Evolutionary conservation across 2,329 filamentous ascomycete genomes (phyloP).

Genomic region (Zymoseptoria ardabiliae): DNA sequence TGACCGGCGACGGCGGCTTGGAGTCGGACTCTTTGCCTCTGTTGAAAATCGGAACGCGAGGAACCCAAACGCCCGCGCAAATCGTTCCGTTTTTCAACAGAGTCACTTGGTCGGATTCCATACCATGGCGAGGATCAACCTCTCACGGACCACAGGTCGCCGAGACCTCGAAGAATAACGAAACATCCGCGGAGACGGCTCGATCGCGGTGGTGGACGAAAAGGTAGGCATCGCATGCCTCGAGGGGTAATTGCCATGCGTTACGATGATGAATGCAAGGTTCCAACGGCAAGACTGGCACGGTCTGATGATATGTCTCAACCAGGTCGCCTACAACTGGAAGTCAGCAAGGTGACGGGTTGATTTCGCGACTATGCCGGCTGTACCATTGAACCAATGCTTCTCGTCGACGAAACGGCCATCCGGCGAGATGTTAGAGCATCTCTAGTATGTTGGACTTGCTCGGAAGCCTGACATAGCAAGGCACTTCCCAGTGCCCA

Average conservation of each 20-base stretch:
- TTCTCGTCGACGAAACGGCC: constrained; percentile 10
- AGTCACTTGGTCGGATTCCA: no score
- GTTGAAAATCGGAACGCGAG: no score
- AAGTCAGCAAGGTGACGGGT: not conserved
- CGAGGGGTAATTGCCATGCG: constrained; percentile 1
- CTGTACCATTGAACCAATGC: constrained; percentile 9
- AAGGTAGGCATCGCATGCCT: not conserved
- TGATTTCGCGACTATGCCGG: not conserved
- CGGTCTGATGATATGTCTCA: constrained; percentile 8
- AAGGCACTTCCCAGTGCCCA: constrained; percentile 14
- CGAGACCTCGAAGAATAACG: no score
- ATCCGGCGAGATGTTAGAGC: constrained; percentile 7
- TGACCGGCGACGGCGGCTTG: no score
- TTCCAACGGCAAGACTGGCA: constrained; percentile 10
- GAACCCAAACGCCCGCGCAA: no score
- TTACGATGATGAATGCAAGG: constrained; percentile 4
- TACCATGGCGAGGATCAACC: no score
- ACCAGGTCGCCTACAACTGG: not conserved
- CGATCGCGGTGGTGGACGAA: not conserved
- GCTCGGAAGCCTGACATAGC: constrained; percentile 14
- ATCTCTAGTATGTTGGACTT: constrained; percentile 6
- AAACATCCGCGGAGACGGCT: no score
- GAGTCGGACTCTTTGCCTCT: no score
- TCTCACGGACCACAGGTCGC: no score
- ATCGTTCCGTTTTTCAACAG: no score